A percentile compares a stretch with the other conserved stretches of the same genome.
These are phyloP conservation scores for Boletus sensibilis DNA, from an alignment of 768 basidiomycete species.

Conservation along the genomic window DNA sequence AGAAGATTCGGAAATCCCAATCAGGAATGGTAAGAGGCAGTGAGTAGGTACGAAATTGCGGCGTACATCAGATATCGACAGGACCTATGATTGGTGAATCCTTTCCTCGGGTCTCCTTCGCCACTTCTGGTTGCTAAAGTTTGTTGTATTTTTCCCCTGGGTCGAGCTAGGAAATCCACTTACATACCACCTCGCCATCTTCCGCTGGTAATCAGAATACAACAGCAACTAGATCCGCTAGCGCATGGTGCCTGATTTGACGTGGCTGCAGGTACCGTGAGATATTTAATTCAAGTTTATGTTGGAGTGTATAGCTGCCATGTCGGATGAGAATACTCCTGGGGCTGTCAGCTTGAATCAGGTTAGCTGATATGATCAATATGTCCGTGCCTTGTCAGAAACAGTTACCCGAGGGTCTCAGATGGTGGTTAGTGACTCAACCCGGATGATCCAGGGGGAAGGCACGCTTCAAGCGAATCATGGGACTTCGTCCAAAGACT, in stretches of 20 bases:
- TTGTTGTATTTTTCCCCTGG: background rate
- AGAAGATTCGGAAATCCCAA: background rate
- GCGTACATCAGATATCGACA: background rate
- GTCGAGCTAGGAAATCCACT: background rate
- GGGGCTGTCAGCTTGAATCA: background rate
- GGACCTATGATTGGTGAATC: background rate
- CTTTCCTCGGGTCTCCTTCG: background rate
- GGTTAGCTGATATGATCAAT: background rate
- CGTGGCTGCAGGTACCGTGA: background rate
- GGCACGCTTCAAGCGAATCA: no score
- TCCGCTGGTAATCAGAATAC: background rate
- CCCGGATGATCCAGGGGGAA: background rate
- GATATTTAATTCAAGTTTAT: background rate
- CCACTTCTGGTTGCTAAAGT: background rate
- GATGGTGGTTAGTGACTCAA: background rate
- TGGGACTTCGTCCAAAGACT: no score
- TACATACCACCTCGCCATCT: background rate
- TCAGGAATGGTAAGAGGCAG: background rate
- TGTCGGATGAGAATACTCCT: background rate
- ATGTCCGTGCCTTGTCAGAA: background rate
- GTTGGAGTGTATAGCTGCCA: background rate
- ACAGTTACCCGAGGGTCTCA: background rate
- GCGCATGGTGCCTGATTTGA: background rate
- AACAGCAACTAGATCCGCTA: background rate
- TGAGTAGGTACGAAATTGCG: background rate